Evolutionary conservation across 2,329 filamentous ascomycete species (phyloP).

Genomic region (Whalleya microplaca): DNA sequence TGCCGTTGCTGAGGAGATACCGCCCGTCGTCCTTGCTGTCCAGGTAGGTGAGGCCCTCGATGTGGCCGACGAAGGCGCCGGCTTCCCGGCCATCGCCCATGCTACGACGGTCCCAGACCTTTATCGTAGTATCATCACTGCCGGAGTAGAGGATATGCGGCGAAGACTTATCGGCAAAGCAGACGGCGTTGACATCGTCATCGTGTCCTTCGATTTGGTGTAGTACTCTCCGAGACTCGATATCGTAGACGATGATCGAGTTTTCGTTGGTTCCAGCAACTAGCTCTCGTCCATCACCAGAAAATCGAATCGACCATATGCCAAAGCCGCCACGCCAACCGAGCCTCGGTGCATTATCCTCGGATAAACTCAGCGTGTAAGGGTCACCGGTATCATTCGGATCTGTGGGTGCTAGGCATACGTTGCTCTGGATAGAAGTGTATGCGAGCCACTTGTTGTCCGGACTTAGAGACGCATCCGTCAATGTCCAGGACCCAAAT

Average conservation of each 20-base stretch:
- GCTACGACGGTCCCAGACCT: slow-evolving; percentile 94
- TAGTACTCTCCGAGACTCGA: slow-evolving; percentile 76
- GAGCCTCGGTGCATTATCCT: slow-evolving; percentile 37
- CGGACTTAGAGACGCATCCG: slow-evolving; percentile 86
- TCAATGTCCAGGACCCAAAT: slow-evolving; percentile 92
- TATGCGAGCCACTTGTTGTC: slow-evolving; percentile 94
- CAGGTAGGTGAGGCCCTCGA: slow-evolving; percentile 69
- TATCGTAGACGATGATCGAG: slow-evolving; percentile 87
- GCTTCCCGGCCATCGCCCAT: slow-evolving; percentile 81
- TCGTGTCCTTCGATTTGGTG: slow-evolving; percentile 78
- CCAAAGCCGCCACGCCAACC: slow-evolving; percentile 51
- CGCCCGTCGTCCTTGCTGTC: slow-evolving; percentile 72
- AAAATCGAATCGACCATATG: slow-evolving; percentile 93
- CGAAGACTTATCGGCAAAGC: slow-evolving; percentile 85
- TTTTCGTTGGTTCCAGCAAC: slow-evolving; percentile 83
- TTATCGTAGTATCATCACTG: slow-evolving; percentile 90
- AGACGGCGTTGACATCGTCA: slow-evolving; percentile 94
- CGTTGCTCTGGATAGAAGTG: slow-evolving; percentile 81
- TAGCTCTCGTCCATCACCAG: slow-evolving; percentile 86
- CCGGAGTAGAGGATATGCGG: slow-evolving; percentile 96
- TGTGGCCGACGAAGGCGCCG: slow-evolving; percentile 68
- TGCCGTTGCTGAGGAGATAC: slow-evolving; percentile 91
- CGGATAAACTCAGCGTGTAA: slow-evolving; percentile 74
- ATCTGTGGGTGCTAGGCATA: slow-evolving; percentile 86
- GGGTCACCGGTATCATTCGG: slow-evolving; percentile 81